These are phyloP conservation scores for Porcisia hertigi DNA, from an alignment of 208 protist genomes.

Conservation along the genomic window DNA sequence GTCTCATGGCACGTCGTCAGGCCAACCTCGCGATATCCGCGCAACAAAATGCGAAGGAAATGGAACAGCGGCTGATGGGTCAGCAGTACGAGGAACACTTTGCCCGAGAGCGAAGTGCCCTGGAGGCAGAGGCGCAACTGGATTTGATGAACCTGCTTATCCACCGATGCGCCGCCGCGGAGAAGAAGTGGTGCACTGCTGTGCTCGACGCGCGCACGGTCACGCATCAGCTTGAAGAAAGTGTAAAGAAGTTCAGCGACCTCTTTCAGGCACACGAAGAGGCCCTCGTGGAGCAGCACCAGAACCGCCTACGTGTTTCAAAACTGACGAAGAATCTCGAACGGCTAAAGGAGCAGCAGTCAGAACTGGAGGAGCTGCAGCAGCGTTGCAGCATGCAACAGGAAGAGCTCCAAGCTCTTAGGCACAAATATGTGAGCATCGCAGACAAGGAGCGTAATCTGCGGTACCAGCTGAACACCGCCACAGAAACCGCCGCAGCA, in stretches of 20 bases:
- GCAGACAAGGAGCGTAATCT: conserved; percentile 28
- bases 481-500: conserved; percentile 3
- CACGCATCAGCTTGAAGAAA: background rate
- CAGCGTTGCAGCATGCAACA: conserved; percentile 17
- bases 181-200: conserved; percentile 19
- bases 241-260: conserved; percentile 2
- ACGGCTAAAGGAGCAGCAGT: conserved; percentile 15
- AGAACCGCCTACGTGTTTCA: conserved; percentile 15
- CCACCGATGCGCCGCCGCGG: conserved; percentile 23
- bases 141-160: conserved; percentile 27
- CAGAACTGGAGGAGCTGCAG: conserved; percentile 19
- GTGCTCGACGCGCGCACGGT: conserved; percentile 13
- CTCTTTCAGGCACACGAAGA: conserved; percentile 1
- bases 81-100: conserved; percentile 5
- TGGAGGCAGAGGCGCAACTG: background rate
- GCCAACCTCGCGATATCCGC: background rate
- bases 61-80: conserved; percentile 6
- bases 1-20: background rate
- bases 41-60: background rate
- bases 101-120: background rate
- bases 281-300: conserved; percentile 10
- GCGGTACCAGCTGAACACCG: conserved; percentile 22
- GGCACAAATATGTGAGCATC: conserved; percentile 20
- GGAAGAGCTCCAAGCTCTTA: conserved; percentile 25
- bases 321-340: conserved; percentile 27